phyloP scores from a whole-genome alignment of 2,329 filamentous ascomycete genomes.

The Hypoxylon sp. region DNA sequence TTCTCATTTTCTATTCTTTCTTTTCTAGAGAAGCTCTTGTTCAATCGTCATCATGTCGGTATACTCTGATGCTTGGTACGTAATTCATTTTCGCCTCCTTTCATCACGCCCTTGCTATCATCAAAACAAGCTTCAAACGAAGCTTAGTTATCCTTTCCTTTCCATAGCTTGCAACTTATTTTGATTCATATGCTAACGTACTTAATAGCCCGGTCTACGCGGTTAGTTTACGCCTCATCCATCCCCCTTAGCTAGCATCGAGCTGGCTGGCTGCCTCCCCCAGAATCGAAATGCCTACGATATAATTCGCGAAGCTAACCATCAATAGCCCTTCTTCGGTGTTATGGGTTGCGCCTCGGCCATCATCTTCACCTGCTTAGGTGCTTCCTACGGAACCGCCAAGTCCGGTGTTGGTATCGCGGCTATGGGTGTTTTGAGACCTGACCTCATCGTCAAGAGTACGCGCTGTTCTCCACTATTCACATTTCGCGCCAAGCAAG shows the following conservation, averaged over 20 bases:
- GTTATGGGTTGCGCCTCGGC: slow-evolving; percentile 87
- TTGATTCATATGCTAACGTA: slow-evolving; percentile 38
- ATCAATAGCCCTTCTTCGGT: slow-evolving; percentile 74
- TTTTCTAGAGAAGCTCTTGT: slow-evolving; percentile 21
- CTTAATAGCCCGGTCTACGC: slow-evolving; percentile 89
- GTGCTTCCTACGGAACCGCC: slow-evolving; percentile 97
- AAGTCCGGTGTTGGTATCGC: slow-evolving; percentile 99
- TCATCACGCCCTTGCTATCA: slow-evolving; percentile 31
- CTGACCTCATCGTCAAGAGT: slow-evolving; percentile 99
- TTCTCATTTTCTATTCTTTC: slow-evolving; percentile 15
- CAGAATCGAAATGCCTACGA: slow-evolving; percentile 46
- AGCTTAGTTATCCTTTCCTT: slow-evolving; percentile 17
- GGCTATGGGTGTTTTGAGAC: slow-evolving; percentile 96
- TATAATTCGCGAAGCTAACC: slow-evolving; percentile 45
- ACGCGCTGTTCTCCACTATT: slow-evolving; percentile 52
- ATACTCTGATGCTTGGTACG: slow-evolving; percentile 49
- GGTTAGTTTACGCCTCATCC: slow-evolving; percentile 72
- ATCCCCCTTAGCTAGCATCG: slow-evolving; percentile 34
- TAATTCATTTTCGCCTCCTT: slow-evolving; percentile 41
- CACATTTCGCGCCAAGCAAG: slow-evolving; percentile 18
- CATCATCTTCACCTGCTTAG: slow-evolving; percentile 96
- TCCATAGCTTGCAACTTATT: background rate
- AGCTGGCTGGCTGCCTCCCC: slow-evolving; percentile 31
- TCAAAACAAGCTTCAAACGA: slow-evolving; percentile 35
- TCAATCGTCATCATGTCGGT: slow-evolving; percentile 42